A percentile compares a stretch with the other conserved stretches of the same genome.
phyloP scores from a whole-genome alignment of 2,329 filamentous ascomycete species.

The Penicillium sp. region DNA sequence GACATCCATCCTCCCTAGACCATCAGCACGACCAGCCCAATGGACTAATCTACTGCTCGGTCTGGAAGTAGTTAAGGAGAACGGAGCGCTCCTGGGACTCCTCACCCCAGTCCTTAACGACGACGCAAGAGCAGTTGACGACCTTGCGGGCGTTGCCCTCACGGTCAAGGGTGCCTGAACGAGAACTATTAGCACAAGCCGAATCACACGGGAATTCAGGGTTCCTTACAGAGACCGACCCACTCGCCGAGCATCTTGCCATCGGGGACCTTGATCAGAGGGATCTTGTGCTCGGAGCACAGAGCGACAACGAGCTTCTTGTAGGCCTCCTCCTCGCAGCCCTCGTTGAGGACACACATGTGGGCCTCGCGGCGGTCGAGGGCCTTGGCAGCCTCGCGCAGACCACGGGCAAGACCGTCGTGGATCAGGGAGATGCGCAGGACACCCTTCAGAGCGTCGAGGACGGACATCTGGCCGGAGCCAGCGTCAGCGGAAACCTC shows the following conservation, averaged over 20 bases:
- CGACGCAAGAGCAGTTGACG: slow-evolving; percentile 99
- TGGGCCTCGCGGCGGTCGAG: slow-evolving; percentile 98
- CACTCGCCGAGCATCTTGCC: slow-evolving; percentile 99
- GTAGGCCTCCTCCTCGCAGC: slow-evolving; percentile 99
- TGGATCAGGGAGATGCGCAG: slow-evolving; percentile 99
- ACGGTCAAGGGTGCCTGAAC: slow-evolving; percentile 91
- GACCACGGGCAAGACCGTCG: slow-evolving; percentile 97
- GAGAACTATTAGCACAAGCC: slow-evolving; percentile 11
- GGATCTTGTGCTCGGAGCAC: slow-evolving; percentile 99
- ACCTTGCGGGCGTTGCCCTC: slow-evolving; percentile 99
- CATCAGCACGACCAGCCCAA: slow-evolving; percentile 13
- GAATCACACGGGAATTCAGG: slow-evolving; percentile 2
- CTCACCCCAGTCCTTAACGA: slow-evolving; percentile 99
- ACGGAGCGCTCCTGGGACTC: slow-evolving; percentile 98
- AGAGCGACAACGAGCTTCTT: slow-evolving; percentile 99
- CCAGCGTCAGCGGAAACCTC: slow-evolving; percentile 90
- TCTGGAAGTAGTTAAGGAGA: slow-evolving; percentile 99
- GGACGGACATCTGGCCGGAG: slow-evolving; percentile 82
- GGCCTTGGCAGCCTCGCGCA: slow-evolving; percentile 97
- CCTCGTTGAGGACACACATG: slow-evolving; percentile 99
- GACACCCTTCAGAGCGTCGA: slow-evolving; percentile 98
- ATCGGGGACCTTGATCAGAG: slow-evolving; percentile 99
- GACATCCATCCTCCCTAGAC: slow-evolving; percentile 13
- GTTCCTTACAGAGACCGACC: slow-evolving; percentile 93
- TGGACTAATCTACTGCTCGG: slow-evolving; percentile 51